Base-by-base conservation (phyloP, 1,284 basidiomycete species). In the Clitocybe nebularis region DNA sequence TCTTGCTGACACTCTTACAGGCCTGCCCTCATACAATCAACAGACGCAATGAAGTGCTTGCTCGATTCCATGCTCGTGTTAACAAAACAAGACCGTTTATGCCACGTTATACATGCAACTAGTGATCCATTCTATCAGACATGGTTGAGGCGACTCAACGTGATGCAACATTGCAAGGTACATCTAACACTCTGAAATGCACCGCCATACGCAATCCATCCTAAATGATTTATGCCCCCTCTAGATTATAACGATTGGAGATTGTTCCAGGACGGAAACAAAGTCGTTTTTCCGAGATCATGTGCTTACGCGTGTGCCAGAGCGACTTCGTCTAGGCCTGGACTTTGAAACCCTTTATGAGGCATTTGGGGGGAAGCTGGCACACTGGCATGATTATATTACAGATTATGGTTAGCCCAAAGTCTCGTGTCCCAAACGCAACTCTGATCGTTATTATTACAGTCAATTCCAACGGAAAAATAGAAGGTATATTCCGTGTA, bases 71-170 rank as follows among this genome's bases (percentile, higher is more conserved):
- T 89, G 75, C 75, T 90, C 13, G 89, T 90, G 10, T 66, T 91
- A 36, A 89, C 88, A 24, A 91, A 90, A 65, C 88, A 91, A 61
- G 84, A 91, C 55, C 71, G 84, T 10, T 61, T 91, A 9, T 88
- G 85, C 51, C 88, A 90, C 54, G 83, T 89, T 53, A 79, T 91
- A 37, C 87, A 90, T 50, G 84, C 87, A 1, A 89, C 89, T 2
- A 86, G 81, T 54, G 88, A 91, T 49, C 81, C 87, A 0, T 89
- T 90, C 63, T 90, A 89, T 58, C 84, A 87, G 54, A 85, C 81
- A 21, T 90, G 84, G 84, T 69, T 87, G 29, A 71, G 84, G 45
- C 82, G 84, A 53, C 65, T 86, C 41, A 85, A 84, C 48, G 72
- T 87, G 36, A 82, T 84, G 72, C 84, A 86, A 54, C 84, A 89